phyloP scores from a whole-genome alignment of 2,329 filamentous ascomycete genomes.

The Talaromyces sp. region DNA sequence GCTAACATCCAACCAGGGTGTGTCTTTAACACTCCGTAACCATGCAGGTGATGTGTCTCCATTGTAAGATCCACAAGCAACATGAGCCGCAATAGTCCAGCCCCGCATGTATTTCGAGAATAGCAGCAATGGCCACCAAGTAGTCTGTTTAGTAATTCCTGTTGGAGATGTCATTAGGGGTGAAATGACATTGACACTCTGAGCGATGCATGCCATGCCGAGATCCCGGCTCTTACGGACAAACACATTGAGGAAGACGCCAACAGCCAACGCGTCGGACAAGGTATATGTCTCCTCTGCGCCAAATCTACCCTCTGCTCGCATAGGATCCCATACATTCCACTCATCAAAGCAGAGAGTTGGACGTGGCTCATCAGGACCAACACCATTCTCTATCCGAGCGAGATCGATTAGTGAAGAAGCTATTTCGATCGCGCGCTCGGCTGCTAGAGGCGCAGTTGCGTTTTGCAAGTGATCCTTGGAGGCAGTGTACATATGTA shows the following conservation, averaged over 20 bases:
- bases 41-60: slow-evolving; percentile 49
- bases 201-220: slow-evolving; percentile 76
- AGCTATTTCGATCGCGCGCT: slow-evolving; percentile 70
- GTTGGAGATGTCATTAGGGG: slow-evolving; percentile 67
- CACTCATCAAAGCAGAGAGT: slow-evolving; percentile 81
- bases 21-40: slow-evolving; percentile 53
- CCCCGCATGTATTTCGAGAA: slow-evolving; percentile 73
- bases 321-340: slow-evolving; percentile 76
- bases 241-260: slow-evolving; percentile 72
- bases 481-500: slow-evolving; percentile 71
- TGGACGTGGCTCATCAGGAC: slow-evolving; percentile 57
- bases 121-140: slow-evolving; percentile 70
- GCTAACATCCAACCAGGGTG: slow-evolving; percentile 55
- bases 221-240: slow-evolving; percentile 67
- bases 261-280: slow-evolving; percentile 71
- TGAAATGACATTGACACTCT: slow-evolving; percentile 73
- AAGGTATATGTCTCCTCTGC: slow-evolving; percentile 73
- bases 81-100: slow-evolving; percentile 62
- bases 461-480: slow-evolving; percentile 54
- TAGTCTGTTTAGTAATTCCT: slow-evolving; percentile 67
- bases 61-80: slow-evolving; percentile 60
- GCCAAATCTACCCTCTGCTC: slow-evolving; percentile 67
- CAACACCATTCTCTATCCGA: slow-evolving; percentile 60
- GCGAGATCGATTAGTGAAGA: slow-evolving; percentile 69
- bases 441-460: slow-evolving; percentile 64